A percentile compares a stretch with the other conserved stretches of the same genome.
These are phyloP conservation scores for Linanthus parryae DNA, from an alignment of 148 eudicot species.

Conservation along the genomic window DNA sequence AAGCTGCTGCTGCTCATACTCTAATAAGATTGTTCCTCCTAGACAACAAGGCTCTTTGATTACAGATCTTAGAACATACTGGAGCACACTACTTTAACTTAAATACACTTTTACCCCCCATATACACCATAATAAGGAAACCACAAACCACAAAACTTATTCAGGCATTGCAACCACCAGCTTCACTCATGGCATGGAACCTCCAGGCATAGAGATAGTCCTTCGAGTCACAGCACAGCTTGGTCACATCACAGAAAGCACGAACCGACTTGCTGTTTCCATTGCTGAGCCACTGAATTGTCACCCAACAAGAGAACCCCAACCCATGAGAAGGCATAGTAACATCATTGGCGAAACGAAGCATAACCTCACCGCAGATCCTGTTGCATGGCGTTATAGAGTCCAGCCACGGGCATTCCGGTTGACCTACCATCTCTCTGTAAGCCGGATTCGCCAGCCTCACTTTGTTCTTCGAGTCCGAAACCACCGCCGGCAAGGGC, in stretches of 20 bases:
- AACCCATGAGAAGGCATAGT: neutral
- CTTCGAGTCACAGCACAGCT: neutral
- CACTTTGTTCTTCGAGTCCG: constrained; percentile 10
- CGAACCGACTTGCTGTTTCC: constrained; percentile 1
- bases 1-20: no score
- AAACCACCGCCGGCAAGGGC: constrained; percentile 5
- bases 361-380: constrained; percentile 8
- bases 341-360: neutral
- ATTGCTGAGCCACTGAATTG: constrained; percentile 1
- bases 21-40: no score
- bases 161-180: no score
- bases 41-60: no score
- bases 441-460: constrained; percentile 9
- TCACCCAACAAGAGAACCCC: constrained; percentile 9
- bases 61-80: no score
- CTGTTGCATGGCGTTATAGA: constrained; percentile 1
- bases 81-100: no score
- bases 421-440: constrained; percentile 12
- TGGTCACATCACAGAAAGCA: constrained; percentile 6
- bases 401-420: constrained; percentile 7
- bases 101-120: no score
- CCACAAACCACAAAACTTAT: no score
- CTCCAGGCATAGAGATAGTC: constrained; percentile 9
- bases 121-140: no score
- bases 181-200: constrained; percentile 9